phyloP scores from a whole-genome alignment of 1,284 basidiomycete genomes.

The Melampsora larici-populina region DNA sequence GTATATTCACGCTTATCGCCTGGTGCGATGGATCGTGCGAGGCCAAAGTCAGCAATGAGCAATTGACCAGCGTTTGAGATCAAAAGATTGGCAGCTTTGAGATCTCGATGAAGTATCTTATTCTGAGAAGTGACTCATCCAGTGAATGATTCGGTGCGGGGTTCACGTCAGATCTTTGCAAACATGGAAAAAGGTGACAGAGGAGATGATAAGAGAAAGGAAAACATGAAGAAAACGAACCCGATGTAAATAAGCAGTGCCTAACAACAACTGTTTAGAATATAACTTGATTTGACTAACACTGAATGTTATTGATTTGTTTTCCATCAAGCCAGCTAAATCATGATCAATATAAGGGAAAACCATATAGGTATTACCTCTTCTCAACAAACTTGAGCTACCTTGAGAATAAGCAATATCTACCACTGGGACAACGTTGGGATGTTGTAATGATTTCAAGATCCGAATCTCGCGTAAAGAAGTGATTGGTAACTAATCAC shows the following conservation, averaged over 20 bases:
- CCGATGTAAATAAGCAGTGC: slow-evolving; percentile 89
- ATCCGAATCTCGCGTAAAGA: slow-evolving; percentile 98
- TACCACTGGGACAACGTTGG: slow-evolving; percentile 78
- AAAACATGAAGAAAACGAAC: slow-evolving; percentile 57
- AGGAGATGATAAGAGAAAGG: not conserved
- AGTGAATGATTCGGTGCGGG: slow-evolving; percentile 28
- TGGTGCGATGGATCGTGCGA: slow-evolving; percentile 65
- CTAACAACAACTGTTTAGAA: slow-evolving; percentile 89
- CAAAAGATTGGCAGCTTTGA: slow-evolving; percentile 96
- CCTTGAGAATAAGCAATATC: slow-evolving; percentile 71
- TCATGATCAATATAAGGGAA: slow-evolving; percentile 99
- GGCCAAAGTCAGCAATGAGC: slow-evolving; percentile 92
- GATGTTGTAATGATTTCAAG: slow-evolving; percentile 80
- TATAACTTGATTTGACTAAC: slow-evolving; percentile 78
- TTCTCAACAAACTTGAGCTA: slow-evolving; percentile 55
- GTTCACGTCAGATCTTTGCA: not conserved
- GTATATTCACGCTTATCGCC: slow-evolving; percentile 65
- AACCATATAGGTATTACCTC: slow-evolving; percentile 82
- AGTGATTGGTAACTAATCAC: slow-evolving; percentile 69
- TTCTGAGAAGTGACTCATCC: slow-evolving; percentile 62
- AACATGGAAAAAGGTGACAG: slow-evolving; percentile 3
- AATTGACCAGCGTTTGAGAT: slow-evolving; percentile 80
- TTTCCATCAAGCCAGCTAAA: slow-evolving; percentile 87
- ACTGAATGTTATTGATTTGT: slow-evolving; percentile 60
- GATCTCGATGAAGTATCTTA: slow-evolving; percentile 91